phyloP scores from a whole-genome alignment of 768 basidiomycete species.

The Rhodotorula taiwanensis region DNA sequence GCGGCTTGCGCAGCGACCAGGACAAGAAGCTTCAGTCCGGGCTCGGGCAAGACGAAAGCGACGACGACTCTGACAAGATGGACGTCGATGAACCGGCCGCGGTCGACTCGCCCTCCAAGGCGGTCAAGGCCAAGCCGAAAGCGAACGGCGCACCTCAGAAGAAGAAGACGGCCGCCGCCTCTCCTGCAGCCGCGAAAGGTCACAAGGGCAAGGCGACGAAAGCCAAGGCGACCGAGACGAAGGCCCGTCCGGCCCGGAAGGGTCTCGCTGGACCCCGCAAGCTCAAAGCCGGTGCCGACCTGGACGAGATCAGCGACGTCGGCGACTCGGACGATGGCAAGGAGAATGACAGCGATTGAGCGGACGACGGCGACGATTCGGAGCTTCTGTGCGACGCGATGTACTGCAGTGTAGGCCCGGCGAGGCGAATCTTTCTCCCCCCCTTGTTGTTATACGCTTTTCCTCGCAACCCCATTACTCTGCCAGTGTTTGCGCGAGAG shows the following conservation, averaged over 20 bases:
- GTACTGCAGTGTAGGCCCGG: no score
- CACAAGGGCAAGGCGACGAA: slow-evolving; percentile 8
- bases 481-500: no score
- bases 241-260: neutral
- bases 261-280: slow-evolving; percentile 8
- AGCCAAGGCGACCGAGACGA: neutral
- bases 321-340: slow-evolving; percentile 43
- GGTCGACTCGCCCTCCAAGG: neutral
- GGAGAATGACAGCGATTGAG: slow-evolving; percentile 46
- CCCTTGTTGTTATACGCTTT: no score
- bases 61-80: neutral
- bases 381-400: no score
- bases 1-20: slow-evolving; percentile 3
- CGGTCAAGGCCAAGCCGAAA: neutral
- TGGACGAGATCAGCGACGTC: slow-evolving; percentile 45
- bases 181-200: neutral
- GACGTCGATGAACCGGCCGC: slow-evolving; percentile 14
- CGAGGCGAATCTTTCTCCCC: no score
- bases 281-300: slow-evolving; percentile 35
- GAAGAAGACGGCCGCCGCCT: neutral
- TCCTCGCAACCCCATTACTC: no score
- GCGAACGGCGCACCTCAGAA: neutral
- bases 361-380: no score
- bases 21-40: slow-evolving; percentile 12
- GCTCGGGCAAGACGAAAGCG: slow-evolving; percentile 1